Base-by-base conservation (phyloP, 176 grass and related monocot genomes). In the Raddia distichophylla region DNA sequence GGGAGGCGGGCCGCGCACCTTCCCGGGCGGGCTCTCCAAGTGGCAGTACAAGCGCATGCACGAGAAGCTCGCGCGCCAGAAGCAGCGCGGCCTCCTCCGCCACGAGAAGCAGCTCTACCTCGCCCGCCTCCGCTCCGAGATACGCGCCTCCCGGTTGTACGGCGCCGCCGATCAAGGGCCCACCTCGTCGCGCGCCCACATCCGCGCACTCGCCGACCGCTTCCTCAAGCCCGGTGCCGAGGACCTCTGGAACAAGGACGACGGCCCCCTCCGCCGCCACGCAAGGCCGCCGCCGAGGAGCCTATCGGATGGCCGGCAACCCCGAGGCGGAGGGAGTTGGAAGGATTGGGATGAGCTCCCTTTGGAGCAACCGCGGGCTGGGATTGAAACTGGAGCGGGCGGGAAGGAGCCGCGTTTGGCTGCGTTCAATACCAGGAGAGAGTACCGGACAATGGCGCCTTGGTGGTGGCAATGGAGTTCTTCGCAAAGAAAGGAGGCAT, bases 1-100 rank as follows among this genome's bases (percentile, higher is more conserved):
- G 92, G 95, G 90, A 16, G 85, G 94, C 42, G 94, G 94, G 2
- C 94, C 89, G 10, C 79, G 91, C 65, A 97, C 91, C 67, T 97
- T 97, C 80, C 87, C 95, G 2, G 92, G 92, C 0, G 95, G 95
- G 64, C 84, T 98, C 18, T 87, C 82, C 20, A 98, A 93, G 75
- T 98, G 95, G 95, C 90, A 94, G 75, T 87, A 98, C 92, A 94
- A 86, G 86, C 84, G 95, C 65, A 89, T 94, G 94, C 94, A 94
- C 73, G 92, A 97, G 88, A 97, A 94, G 83, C 80, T 94, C 51
- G 94, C 92, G 54, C 83, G 87, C 55, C 76, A 85, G 57, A 97
- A 97, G 87, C 73, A 91, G 75, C 81, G 48, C 47, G 78, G 91
- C 40, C 87, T 97, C 76, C 87, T 97, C 40, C 82, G 86, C 64